Evolutionary conservation across 208 protist species (phyloP), one percentile per base, ranked within the genome.

Genomic region (Polymyxa betae): DNA sequence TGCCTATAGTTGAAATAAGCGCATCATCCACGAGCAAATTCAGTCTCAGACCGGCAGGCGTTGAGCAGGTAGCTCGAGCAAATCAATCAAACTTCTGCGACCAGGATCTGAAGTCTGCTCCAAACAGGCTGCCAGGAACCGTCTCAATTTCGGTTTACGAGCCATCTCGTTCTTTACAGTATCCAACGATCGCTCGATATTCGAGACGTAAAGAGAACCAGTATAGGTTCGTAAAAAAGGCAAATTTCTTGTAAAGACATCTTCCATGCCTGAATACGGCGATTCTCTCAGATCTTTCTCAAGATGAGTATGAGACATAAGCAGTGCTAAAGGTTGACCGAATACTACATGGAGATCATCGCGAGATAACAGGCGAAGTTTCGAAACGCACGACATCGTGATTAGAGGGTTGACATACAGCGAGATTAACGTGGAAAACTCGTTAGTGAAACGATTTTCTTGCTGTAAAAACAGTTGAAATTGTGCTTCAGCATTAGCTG

Each of bases 61-160:
- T n/a, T 82, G 72, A 43, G 40, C 72, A 20, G 72, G 72, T n/a
- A 82, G 5, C n/a, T 82, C 72, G 5, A 82, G n/a, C 72, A 82
- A 82, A 43, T 82, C 72, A 60, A 5, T 29, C 24, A 60, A 60
- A 20, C 16, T 45, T 12, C 5, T 35, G n/a, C 16, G 16, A 38
- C 35, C 35, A 20, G 40, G 10, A 20, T 35, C 72, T 38, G 35
- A 16, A 5, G 72, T 40, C 40, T 82, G 72, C 72, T 5, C 10
- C 72, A 82, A 43, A 43, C 72, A 82, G 5, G 72, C 72, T 20
- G 5, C n/a, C 16, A 82, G n/a, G 72, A 82, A 82, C n/a, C 72
- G 72, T 40, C 40, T 5, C n/a, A 82, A 43, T 45, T 43, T 35
- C 10, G 72, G 16, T 35, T 43, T 12, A 40, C 72, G n/a, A 5